phyloP scores from a whole-genome alignment of 495 filamentous ascomycete species.

The Aspergillus affinis region DNA sequence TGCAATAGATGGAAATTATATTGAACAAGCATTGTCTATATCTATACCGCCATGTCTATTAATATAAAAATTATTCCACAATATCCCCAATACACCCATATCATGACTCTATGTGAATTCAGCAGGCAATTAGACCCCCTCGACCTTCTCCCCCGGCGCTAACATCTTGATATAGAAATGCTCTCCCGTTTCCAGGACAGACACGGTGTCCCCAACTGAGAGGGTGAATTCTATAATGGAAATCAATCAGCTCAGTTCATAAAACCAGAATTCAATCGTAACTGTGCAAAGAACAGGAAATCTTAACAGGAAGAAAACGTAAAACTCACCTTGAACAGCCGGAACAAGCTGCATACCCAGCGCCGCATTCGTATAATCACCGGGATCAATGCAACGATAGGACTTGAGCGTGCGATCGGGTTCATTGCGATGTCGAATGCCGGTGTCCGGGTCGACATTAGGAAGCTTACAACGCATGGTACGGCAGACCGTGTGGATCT shows the following conservation, averaged over 20 bases:
- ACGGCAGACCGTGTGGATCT: slow-evolving; percentile 63
- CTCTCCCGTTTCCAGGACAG: slow-evolving; percentile 59
- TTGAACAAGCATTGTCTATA: too few species aligned
- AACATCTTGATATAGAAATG: slow-evolving; percentile 62
- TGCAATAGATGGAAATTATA: too few species aligned
- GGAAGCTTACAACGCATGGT: slow-evolving; percentile 80
- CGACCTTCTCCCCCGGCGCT: slow-evolving; percentile 38
- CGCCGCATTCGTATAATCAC: slow-evolving; percentile 67
- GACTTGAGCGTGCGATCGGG: slow-evolving; percentile 70
- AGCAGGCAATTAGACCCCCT: slow-evolving; percentile 29
- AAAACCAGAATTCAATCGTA: not conserved
- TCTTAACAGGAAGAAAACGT: not conserved
- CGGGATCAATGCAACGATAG: slow-evolving; percentile 72
- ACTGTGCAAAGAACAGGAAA: not conserved
- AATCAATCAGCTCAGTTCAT: slow-evolving; percentile 3
- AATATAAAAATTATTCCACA: too few species aligned
- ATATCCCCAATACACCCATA: not conserved
- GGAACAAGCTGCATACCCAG: slow-evolving; percentile 85
- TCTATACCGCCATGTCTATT: too few species aligned
- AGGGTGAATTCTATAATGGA: slow-evolving; percentile 41
- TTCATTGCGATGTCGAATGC: slow-evolving; percentile 66
- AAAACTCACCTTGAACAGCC: slow-evolving; percentile 33
- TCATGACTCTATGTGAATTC: not conserved
- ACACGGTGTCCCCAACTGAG: slow-evolving; percentile 59
- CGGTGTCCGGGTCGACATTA: slow-evolving; percentile 76